Percentiles rank a stretch among this genome's conserved stretches.
Conservation (phyloP, 768 basidiomycete species). For the Mycena indigotica region DNA sequence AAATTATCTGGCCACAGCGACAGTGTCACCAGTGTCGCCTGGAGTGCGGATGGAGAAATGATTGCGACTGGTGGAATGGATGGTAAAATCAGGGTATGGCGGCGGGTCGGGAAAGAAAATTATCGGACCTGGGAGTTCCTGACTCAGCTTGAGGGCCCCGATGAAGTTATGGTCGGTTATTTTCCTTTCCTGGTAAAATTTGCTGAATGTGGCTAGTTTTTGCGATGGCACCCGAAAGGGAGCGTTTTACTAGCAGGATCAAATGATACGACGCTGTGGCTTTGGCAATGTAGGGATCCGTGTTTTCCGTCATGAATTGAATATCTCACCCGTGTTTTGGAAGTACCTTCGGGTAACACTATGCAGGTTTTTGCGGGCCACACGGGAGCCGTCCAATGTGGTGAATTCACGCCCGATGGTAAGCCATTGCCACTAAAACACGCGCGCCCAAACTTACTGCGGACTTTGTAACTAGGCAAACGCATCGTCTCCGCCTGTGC, state of each 20-base stretch:
- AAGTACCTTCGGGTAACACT: slow-evolving; percentile 92
- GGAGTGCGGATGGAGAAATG: slow-evolving; percentile 89
- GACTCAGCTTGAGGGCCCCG: slow-evolving; percentile 89
- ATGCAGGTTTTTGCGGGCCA: slow-evolving; percentile 98
- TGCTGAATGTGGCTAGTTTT: slow-evolving; percentile 59
- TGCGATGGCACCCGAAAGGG: slow-evolving; percentile 97
- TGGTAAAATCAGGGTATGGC: slow-evolving; percentile 90
- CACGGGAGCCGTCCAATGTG: slow-evolving; percentile 78
- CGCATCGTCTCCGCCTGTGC: slow-evolving; percentile 85
- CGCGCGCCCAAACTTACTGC: slow-evolving; percentile 1
- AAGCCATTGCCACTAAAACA: slow-evolving; percentile 9
- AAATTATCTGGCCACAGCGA: slow-evolving; percentile 93
- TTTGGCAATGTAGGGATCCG: slow-evolving; percentile 88
- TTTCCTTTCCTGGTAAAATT: slow-evolving; percentile 1
- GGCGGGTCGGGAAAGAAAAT: slow-evolving; percentile 73
- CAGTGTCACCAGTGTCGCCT: slow-evolving; percentile 78
- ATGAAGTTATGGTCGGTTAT: slow-evolving; percentile 85
- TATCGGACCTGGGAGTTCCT: slow-evolving; percentile 91
- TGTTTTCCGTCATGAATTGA: neutral
- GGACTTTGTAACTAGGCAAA: slow-evolving; percentile 69
- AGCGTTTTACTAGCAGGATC: slow-evolving; percentile 86
- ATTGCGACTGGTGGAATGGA: slow-evolving; percentile 98
- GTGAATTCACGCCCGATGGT: slow-evolving; percentile 93
- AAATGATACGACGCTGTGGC: slow-evolving; percentile 92
- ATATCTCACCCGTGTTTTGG: neutral